A percentile compares a stretch with the other conserved stretches of the same genome.
Conservation (phyloP, 2,329 filamentous ascomycete genomes). For the Dactylonectria macrodidyma region DNA sequence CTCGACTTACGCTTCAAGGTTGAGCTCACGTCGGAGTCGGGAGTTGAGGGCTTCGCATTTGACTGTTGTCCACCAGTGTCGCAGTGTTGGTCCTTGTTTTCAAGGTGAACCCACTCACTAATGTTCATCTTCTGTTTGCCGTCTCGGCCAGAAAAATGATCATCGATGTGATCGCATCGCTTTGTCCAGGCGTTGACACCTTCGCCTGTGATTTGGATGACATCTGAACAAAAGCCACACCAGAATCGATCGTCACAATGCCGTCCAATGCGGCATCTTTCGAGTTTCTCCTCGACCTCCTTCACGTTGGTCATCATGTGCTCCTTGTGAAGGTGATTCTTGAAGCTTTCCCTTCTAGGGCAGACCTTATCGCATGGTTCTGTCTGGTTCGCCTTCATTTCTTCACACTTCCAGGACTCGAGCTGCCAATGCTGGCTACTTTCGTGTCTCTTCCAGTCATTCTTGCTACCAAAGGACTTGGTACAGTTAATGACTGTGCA, state of each 20-base stretch:
- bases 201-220: conserved; percentile 63
- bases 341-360: conserved; percentile 72
- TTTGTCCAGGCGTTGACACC: conserved; percentile 68
- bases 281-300: conserved; percentile 60
- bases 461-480: conserved; percentile 90
- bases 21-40: conserved; percentile 15
- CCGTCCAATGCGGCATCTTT: conserved; percentile 72
- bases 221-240: conserved; percentile 84
- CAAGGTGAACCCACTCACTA: conserved; percentile 67
- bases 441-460: conserved; percentile 95
- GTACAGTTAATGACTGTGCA: conserved; percentile 81
- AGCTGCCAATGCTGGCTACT: conserved; percentile 81
- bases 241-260: conserved; percentile 80
- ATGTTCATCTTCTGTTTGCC: conserved; percentile 59
- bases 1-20: conserved; percentile 26
- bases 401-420: conserved; percentile 80
- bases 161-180: conserved; percentile 80
- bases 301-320: conserved; percentile 58
- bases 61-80: neutral
- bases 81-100: conserved; percentile 37
- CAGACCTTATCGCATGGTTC: conserved; percentile 71
- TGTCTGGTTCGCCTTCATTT: conserved; percentile 40
- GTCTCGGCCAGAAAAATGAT: conserved; percentile 73
- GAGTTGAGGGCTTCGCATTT: conserved; percentile 17
- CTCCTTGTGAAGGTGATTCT: conserved; percentile 70